phyloP scores from a whole-genome alignment of 305 asterid species.

The Fraxinus albicans region DNA sequence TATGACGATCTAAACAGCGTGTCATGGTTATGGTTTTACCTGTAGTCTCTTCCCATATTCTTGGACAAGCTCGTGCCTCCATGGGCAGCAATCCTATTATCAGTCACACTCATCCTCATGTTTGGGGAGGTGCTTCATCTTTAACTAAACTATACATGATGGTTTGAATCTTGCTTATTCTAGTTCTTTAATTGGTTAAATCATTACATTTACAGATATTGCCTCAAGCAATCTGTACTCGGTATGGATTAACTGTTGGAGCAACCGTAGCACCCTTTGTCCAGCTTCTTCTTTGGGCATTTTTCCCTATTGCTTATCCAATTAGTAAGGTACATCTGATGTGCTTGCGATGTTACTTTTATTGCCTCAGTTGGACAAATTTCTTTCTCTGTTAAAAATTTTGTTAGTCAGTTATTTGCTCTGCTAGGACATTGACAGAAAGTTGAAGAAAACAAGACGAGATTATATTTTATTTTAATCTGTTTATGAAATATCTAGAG shows the following conservation, averaged over 20 bases:
- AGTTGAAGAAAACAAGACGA: neutral
- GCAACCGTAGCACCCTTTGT: conserved; percentile 88
- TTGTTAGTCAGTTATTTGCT: neutral
- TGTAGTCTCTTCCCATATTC: conserved; percentile 95
- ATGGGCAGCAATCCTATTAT: conserved; percentile 93
- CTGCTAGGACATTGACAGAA: neutral
- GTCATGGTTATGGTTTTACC: conserved; percentile 10
- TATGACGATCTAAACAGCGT: neutral
- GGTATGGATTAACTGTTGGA: conserved; percentile 91
- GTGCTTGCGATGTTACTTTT: neutral
- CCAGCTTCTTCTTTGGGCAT: conserved; percentile 83
- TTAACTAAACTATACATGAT: conserved; percentile 17
- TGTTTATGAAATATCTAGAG: neutral
- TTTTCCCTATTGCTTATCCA: conserved; percentile 89
- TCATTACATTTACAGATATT: conserved; percentile 55
- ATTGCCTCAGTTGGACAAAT: neutral
- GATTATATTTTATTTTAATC: neutral
- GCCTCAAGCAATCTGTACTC: conserved; percentile 98
- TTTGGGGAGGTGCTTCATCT: conserved; percentile 76
- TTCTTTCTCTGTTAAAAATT: neutral
- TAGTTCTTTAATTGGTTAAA: conserved; percentile 13
- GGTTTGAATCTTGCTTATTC: conserved; percentile 4
- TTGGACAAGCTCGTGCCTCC: conserved; percentile 97
- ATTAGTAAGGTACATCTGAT: conserved; percentile 80
- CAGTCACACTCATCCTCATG: conserved; percentile 95